Conservation (phyloP, 805 yeast genomes). For the Starmerella vitae region DNA sequence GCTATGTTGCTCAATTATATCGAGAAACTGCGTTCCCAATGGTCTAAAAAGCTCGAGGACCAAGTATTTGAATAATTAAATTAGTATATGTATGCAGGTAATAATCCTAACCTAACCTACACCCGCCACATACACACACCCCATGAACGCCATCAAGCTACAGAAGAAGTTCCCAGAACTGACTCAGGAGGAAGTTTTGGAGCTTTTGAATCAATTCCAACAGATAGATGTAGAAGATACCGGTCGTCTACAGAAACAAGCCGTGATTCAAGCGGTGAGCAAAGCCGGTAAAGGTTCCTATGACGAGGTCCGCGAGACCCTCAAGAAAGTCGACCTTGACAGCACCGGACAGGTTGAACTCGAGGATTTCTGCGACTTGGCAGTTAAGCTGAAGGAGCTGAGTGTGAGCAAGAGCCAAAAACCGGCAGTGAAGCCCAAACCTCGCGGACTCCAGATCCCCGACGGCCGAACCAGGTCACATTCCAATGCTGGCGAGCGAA, state of each 20-base stretch:
- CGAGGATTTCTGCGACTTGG: constrained; percentile 80
- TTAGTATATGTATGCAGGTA: constrained; percentile 5
- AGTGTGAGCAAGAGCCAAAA: constrained; percentile 7
- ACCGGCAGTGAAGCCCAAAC: constrained; percentile 20
- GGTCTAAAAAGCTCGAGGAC: constrained; percentile 63
- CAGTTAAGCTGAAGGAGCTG: constrained; percentile 60
- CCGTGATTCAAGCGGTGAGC: constrained; percentile 71
- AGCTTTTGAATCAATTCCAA: constrained; percentile 69
- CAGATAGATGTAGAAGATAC: constrained; percentile 74
- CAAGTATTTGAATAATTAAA: constrained; percentile 45
- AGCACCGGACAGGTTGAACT: constrained; percentile 94
- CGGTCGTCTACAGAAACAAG: constrained; percentile 89
- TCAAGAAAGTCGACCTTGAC: constrained; percentile 82
- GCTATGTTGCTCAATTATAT: constrained; percentile 55
- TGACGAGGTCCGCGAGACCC: constrained; percentile 86
- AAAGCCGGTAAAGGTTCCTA: constrained; percentile 68
- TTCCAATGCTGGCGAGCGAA: constrained; percentile 31
- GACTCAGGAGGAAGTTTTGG: constrained; percentile 75
- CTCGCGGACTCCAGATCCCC: constrained; percentile 22
- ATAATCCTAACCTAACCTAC: neutral
- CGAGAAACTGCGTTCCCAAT: constrained; percentile 41
- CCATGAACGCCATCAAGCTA: constrained; percentile 51
- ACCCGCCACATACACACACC: constrained; percentile 1
- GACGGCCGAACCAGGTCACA: constrained; percentile 18
- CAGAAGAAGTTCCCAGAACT: constrained; percentile 76